Conservation (phyloP, 2,329 filamentous ascomycete genomes). For the Esteya vermicola region DNA sequence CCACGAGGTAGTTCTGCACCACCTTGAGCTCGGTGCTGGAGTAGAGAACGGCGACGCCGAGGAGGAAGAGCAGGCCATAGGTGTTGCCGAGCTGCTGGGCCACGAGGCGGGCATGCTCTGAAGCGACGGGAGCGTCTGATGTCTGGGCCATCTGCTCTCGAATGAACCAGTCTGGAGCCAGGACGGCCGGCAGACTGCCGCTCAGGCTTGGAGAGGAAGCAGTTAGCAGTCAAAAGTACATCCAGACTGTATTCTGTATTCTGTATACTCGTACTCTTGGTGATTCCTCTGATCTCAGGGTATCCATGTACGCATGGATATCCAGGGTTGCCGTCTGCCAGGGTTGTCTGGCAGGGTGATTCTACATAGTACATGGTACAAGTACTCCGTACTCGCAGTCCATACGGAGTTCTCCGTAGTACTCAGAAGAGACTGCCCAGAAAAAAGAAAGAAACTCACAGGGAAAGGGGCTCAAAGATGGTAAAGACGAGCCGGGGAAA, state of each 20-base stretch:
- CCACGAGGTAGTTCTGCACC: slow-evolving; percentile 51
- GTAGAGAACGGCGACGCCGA: slow-evolving; percentile 50
- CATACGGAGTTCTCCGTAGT: no score
- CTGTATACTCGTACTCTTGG: background rate
- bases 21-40: slow-evolving; percentile 51
- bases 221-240: background rate
- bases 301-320: no score
- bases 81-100: slow-evolving; percentile 56
- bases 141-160: slow-evolving; percentile 39
- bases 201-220: slow-evolving; percentile 30
- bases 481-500: slow-evolving; percentile 55
- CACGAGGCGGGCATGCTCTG: slow-evolving; percentile 36
- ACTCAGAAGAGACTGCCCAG: no score
- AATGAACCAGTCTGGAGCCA: slow-evolving; percentile 48
- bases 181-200: slow-evolving; percentile 41
- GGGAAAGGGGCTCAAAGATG: slow-evolving; percentile 51
- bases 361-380: no score
- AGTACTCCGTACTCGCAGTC: no score
- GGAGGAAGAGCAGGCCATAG: slow-evolving; percentile 50
- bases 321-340: no score
- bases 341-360: no score
- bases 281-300: no score
- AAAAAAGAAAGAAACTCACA: slow-evolving; percentile 30
- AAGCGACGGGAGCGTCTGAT: slow-evolving; percentile 14
- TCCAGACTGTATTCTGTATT: background rate